Evolutionary conservation across 139 green algal species (phyloP).

Genomic region (Edaphochlamys debaryana): DNA sequence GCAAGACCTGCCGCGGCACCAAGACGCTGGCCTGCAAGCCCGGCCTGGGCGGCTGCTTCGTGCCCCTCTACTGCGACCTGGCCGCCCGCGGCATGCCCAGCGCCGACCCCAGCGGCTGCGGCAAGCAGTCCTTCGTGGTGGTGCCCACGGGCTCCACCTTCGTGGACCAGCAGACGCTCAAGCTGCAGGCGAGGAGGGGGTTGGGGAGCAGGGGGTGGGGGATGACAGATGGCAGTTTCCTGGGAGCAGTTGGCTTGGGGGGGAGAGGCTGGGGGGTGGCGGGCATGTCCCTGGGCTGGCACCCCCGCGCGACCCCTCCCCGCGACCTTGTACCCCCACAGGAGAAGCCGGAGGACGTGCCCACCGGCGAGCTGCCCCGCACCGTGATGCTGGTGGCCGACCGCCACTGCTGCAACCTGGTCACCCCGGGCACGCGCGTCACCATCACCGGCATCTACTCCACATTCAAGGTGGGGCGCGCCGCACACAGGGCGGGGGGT

Average conservation of each 20-base stretch:
- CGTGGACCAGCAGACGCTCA: conserved; percentile 98
- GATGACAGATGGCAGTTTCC: neutral
- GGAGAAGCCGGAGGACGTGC: conserved; percentile 96
- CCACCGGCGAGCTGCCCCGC: conserved; percentile 67
- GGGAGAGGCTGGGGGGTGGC: neutral
- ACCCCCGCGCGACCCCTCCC: no score
- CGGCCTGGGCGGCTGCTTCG: conserved; percentile 83
- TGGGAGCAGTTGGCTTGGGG: neutral
- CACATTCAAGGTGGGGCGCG: conserved; percentile 78
- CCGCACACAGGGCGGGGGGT: neutral
- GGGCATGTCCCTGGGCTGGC: no score
- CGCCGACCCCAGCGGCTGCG: conserved; percentile 68
- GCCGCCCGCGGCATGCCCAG: conserved; percentile 9
- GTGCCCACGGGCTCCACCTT: conserved; percentile 83
- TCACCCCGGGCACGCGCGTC: conserved; percentile 92
- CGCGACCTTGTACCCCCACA: no score
- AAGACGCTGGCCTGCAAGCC: conserved; percentile 79
- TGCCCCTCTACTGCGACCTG: conserved; percentile 72
- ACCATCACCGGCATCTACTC: conserved; percentile 94
- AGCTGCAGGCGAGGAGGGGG: conserved; percentile 77
- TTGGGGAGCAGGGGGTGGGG: neutral
- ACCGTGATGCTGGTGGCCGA: conserved; percentile 90
- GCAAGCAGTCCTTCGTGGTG: conserved; percentile 85
- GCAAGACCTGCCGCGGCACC: conserved; percentile 84
- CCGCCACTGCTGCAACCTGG: conserved; percentile 78